Conservation (phyloP, 495 filamentous ascomycete species). For the Neurospora pannonica region DNA sequence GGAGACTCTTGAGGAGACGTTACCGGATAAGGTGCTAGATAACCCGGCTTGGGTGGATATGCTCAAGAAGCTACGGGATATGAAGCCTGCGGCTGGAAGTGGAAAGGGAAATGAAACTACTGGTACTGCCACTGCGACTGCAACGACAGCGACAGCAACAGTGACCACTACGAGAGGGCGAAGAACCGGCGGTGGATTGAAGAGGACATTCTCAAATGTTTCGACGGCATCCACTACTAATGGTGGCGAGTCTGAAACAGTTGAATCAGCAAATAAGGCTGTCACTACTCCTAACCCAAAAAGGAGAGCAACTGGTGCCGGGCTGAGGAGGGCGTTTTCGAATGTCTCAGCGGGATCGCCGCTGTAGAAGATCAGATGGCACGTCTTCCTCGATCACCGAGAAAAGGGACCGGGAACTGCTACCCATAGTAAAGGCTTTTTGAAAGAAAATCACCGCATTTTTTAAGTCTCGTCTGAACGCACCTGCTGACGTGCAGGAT, state of each 20-base stretch:
- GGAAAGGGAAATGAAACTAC: not conserved
- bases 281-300: not conserved
- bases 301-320: not conserved
- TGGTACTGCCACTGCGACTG: not conserved
- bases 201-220: not conserved
- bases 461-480: not conserved
- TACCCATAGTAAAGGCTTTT: not conserved
- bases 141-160: not conserved
- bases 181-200: not conserved
- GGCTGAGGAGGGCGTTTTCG: not conserved
- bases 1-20: conserved; percentile 8
- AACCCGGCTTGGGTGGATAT: conserved; percentile 20
- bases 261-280: not conserved
- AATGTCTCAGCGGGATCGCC: not conserved
- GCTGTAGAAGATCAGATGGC: not conserved
- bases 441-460: not conserved
- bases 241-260: not conserved
- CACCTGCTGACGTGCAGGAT: not conserved
- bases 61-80: not conserved
- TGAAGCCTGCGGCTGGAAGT: not conserved
- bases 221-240: not conserved
- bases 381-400: not conserved
- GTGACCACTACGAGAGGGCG: not conserved
- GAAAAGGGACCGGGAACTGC: not conserved
- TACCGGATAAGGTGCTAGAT: conserved; percentile 20